Conservation (phyloP, 768 basidiomycete genomes). For the Suillus clintonianus region DNA sequence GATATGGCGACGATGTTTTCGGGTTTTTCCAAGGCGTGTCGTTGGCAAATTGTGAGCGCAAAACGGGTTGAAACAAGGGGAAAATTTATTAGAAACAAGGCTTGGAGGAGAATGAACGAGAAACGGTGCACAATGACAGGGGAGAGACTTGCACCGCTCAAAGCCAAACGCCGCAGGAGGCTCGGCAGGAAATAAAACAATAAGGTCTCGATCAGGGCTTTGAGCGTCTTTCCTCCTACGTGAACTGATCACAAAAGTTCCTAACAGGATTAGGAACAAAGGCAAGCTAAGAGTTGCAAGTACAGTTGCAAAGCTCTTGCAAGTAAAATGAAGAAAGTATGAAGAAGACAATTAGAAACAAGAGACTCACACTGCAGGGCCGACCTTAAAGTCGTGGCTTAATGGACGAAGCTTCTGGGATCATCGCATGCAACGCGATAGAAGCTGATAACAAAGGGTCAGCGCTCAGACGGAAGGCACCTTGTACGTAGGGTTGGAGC, state of each 20-base stretch:
- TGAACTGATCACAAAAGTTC: background rate
- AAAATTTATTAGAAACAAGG: slow-evolving; percentile 8
- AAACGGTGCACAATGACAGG: slow-evolving; percentile 5
- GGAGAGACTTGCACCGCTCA: slow-evolving; percentile 1
- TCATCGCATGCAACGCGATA: background rate
- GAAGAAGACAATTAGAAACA: background rate
- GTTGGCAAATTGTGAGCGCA: background rate
- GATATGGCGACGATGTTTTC: slow-evolving; percentile 9
- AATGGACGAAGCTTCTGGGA: background rate
- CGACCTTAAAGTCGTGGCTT: slow-evolving; percentile 1
- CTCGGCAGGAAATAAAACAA: background rate
- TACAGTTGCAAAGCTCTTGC: background rate
- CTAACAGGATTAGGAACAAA: background rate
- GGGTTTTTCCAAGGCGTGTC: slow-evolving; percentile 5
- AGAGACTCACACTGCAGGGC: background rate
- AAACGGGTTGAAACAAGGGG: slow-evolving; percentile 7
- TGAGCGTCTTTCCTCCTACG: background rate
- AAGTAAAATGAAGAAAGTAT: slow-evolving; percentile 2
- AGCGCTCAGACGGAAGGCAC: background rate
- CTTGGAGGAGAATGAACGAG: slow-evolving; percentile 3
- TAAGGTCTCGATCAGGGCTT: background rate
- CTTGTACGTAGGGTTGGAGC: background rate
- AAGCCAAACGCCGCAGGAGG: background rate
- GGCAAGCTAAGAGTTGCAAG: background rate
- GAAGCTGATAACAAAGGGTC: background rate